A percentile compares a stretch with the other conserved stretches of the same genome.
These are phyloP conservation scores for Coniosporium uncinatum DNA, from an alignment of 2,329 filamentous ascomycete species.

Conservation along the genomic window DNA sequence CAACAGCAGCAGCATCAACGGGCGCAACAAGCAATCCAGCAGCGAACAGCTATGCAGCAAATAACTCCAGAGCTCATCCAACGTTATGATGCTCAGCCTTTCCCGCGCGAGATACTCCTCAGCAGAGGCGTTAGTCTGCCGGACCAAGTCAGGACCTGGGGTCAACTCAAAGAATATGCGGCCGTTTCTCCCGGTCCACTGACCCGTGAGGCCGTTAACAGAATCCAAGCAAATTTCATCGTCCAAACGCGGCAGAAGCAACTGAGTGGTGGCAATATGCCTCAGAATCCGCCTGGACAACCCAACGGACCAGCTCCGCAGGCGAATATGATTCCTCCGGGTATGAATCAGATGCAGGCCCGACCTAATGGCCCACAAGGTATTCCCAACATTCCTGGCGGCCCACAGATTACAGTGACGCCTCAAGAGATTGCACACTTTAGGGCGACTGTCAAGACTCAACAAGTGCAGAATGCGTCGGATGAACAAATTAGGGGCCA, in stretches of 20 bases:
- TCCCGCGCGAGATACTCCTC: neutral
- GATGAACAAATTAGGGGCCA: too few relatives aligned
- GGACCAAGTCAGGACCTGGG: conserved; percentile 47
- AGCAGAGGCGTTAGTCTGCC: conserved; percentile 30
- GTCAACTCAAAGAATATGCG: conserved; percentile 49
- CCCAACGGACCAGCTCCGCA: conserved; percentile 13
- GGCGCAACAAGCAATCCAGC: conserved; percentile 25
- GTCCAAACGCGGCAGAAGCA: neutral
- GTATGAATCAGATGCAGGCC: conserved; percentile 10
- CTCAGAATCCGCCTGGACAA: conserved; percentile 9
- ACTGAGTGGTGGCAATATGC: neutral
- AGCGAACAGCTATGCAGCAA: neutral
- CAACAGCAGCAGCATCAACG: conserved; percentile 22
- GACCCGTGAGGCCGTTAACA: too few relatives aligned
- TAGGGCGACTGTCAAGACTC: too few relatives aligned
- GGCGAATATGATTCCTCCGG: conserved; percentile 18
- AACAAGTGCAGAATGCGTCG: too few relatives aligned
- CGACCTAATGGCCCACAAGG: conserved; percentile 28
- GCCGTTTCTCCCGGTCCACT: neutral
- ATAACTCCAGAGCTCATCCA: neutral
- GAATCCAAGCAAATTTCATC: too few relatives aligned
- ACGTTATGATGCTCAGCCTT: neutral
- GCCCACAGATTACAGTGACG: too few relatives aligned
- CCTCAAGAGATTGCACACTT: too few relatives aligned
- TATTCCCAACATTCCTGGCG: too few relatives aligned